A percentile compares a stretch with the other conserved stretches of the same genome.
Conservation (phyloP, 345 rosid species). For the Moricandia arvensis region DNA sequence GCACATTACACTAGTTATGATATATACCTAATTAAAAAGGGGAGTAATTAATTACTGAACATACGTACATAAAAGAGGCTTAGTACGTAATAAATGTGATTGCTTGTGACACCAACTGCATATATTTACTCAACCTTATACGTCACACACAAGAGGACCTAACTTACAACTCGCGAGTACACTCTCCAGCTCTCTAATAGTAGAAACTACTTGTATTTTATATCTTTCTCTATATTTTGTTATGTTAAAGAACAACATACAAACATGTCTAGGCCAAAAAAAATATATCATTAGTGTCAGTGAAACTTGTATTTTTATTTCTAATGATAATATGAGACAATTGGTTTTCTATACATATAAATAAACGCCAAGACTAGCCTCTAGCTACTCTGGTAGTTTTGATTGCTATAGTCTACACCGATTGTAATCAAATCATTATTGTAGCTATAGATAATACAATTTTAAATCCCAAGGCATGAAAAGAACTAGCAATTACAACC, state of each 20-base stretch:
- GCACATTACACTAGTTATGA: background rate
- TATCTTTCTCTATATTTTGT: background rate
- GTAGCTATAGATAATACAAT: background rate
- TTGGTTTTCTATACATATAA: no score
- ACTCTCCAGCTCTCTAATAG: slow-evolving; percentile 16
- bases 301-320: background rate
- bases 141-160: slow-evolving; percentile 28
- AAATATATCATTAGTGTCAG: background rate
- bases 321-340: background rate
- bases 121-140: slow-evolving; percentile 30
- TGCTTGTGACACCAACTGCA: slow-evolving; percentile 33
- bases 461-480: background rate
- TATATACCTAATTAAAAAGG: background rate
- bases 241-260: background rate
- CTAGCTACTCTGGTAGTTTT: background rate
- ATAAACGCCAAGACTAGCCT: background rate
- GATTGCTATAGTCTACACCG: background rate
- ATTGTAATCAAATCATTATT: background rate
- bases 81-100: slow-evolving; percentile 24
- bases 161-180: slow-evolving; percentile 26
- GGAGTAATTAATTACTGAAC: background rate
- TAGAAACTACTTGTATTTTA: slow-evolving; percentile 3
- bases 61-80: background rate
- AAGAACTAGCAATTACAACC: slow-evolving; percentile 2
- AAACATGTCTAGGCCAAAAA: background rate